A percentile compares a stretch with the other conserved stretches of the same genome.
phyloP scores from a whole-genome alignment of 345 rosid genomes.

The Pugionium dolabratum region DNA sequence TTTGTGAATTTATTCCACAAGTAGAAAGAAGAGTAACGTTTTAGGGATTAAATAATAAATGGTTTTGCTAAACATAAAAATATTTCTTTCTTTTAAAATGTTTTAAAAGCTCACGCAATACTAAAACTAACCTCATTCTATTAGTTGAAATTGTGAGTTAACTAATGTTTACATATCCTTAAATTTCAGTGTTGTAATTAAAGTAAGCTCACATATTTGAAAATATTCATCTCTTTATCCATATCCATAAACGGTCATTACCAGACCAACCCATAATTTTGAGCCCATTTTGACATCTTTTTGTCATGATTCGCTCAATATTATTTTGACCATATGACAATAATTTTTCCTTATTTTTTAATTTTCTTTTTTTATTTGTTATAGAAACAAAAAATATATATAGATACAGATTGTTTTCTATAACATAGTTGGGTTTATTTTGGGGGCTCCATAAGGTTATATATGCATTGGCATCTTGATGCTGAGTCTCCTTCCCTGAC shows the following conservation, averaged over 20 bases:
- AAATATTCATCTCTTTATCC: too few species aligned
- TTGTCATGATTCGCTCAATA: too few species aligned
- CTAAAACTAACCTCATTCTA: too few species aligned
- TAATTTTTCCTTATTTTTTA: background rate
- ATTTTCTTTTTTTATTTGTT: constrained; percentile 1
- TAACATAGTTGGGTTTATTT: constrained; percentile 8
- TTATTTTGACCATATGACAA: too few species aligned
- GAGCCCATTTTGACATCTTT: too few species aligned
- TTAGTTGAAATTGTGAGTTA: too few species aligned
- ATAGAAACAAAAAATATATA: too few species aligned
- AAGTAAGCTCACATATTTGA: too few species aligned
- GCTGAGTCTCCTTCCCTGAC: constrained; percentile 35
- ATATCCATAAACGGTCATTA: too few species aligned
- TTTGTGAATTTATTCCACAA: constrained; percentile 10
- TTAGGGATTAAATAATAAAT: constrained; percentile 4
- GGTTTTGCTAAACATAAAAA: background rate
- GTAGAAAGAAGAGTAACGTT: constrained; percentile 30
- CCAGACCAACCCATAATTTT: too few species aligned
- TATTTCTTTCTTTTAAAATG: background rate
- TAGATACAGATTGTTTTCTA: background rate
- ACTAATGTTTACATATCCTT: too few species aligned
- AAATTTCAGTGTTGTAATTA: too few species aligned
- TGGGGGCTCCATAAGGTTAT: constrained; percentile 29
- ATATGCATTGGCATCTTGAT: constrained; percentile 34
- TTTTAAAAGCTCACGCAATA: background rate